Percentiles rank a stretch among this genome's conserved stretches.
These are phyloP conservation scores for Kalmusia sp. DNA, from an alignment of 2,329 filamentous ascomycete genomes.

Conservation along the genomic window DNA sequence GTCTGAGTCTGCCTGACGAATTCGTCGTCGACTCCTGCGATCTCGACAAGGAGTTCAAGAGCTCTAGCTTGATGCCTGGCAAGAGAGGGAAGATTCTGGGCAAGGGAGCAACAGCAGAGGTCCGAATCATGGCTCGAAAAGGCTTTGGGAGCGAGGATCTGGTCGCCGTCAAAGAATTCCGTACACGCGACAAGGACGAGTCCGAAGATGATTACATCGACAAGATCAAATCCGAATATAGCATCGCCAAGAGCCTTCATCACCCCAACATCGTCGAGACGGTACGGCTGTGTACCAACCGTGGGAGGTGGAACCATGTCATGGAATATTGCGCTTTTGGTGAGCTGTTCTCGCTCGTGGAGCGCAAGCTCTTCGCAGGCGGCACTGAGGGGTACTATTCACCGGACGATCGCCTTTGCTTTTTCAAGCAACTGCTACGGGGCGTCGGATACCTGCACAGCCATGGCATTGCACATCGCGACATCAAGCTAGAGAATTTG, in stretches of 20 bases:
- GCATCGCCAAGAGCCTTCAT: slow-evolving; percentile 82
- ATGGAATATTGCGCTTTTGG: slow-evolving; percentile 91
- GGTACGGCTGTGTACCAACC: slow-evolving; percentile 74
- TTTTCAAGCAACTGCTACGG: slow-evolving; percentile 88
- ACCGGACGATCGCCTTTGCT: slow-evolving; percentile 74
- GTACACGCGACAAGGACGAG: slow-evolving; percentile 73
- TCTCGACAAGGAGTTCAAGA: slow-evolving; percentile 73
- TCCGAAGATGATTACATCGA: slow-evolving; percentile 78
- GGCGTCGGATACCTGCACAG: slow-evolving; percentile 82
- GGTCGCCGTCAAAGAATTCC: slow-evolving; percentile 89
- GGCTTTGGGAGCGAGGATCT: slow-evolving; percentile 69
- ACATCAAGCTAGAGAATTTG: slow-evolving; percentile 89
- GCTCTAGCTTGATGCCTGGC: slow-evolving; percentile 70
- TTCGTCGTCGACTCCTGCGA: slow-evolving; percentile 75
- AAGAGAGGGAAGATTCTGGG: slow-evolving; percentile 78
- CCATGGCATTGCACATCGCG: slow-evolving; percentile 86
- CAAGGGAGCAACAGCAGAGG: slow-evolving; percentile 82
- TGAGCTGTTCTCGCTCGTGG: slow-evolving; percentile 78
- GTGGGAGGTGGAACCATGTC: slow-evolving; percentile 83
- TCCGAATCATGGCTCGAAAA: slow-evolving; percentile 79
- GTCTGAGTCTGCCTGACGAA: slow-evolving; percentile 75
- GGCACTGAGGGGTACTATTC: slow-evolving; percentile 62
- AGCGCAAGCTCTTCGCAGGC: slow-evolving; percentile 62
- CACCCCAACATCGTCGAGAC: slow-evolving; percentile 90
- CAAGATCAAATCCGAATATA: slow-evolving; percentile 91